phyloP scores from a whole-genome alignment of 495 filamentous ascomycete genomes.

The Friedmanniomyces simplex region DNA sequence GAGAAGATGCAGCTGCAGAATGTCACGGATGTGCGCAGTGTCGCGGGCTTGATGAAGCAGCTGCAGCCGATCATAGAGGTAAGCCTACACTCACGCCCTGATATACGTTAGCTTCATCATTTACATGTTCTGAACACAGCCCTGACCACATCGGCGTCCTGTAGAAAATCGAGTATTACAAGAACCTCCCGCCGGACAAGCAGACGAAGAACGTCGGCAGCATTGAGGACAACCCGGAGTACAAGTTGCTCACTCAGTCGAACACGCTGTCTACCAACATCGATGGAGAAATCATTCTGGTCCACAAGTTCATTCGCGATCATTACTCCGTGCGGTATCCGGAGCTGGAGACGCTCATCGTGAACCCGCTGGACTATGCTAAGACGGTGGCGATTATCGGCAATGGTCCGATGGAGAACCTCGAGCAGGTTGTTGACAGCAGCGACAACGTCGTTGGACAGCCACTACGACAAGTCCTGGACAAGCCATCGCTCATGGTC shows the following conservation, averaged over 20 bases:
- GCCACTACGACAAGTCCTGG: slow-evolving; percentile 67
- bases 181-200: slow-evolving; percentile 54
- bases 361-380: slow-evolving; percentile 86
- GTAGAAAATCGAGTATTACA: slow-evolving; percentile 68
- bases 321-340: slow-evolving; percentile 92
- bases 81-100: slow-evolving; percentile 32
- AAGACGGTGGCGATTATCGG: slow-evolving; percentile 89
- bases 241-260: slow-evolving; percentile 69
- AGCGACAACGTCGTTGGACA: slow-evolving; percentile 63
- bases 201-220: slow-evolving; percentile 55
- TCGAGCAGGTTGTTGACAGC: slow-evolving; percentile 61
- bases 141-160: slow-evolving; percentile 46
- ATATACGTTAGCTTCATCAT: slow-evolving; percentile 25
- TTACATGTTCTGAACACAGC: slow-evolving; percentile 35
- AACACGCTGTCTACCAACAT: slow-evolving; percentile 81
- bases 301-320: slow-evolving; percentile 92
- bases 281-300: slow-evolving; percentile 79
- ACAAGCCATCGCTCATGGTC: slow-evolving; percentile 85
- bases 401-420: slow-evolving; percentile 85
- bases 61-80: slow-evolving; percentile 70
- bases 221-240: slow-evolving; percentile 79
- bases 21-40: slow-evolving; percentile 62
- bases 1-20: slow-evolving; percentile 68
- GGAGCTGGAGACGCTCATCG: slow-evolving; percentile 88
- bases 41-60: slow-evolving; percentile 65